Evolutionary conservation across 2,329 filamentous ascomycete species (phyloP).

Genomic region (Colletotrichum agaves): DNA sequence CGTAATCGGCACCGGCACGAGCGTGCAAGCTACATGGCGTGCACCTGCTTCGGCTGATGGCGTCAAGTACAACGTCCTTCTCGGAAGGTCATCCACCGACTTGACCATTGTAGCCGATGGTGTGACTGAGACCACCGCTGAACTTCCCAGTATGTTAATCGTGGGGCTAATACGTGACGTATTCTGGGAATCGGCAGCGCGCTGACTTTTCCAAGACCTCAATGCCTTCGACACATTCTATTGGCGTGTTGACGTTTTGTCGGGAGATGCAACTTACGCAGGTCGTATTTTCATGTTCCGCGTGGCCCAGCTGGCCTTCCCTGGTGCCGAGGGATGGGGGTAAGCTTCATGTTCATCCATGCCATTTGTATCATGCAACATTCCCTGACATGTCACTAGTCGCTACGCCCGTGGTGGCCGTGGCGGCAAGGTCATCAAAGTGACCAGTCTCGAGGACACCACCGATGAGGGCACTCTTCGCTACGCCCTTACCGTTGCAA

Average conservation of each 20-base stretch:
- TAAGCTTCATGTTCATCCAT: constrained; percentile 15
- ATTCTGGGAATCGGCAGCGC: background rate
- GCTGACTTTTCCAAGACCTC: constrained; percentile 22
- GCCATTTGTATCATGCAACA: accelerated
- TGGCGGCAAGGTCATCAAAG: constrained; percentile 49
- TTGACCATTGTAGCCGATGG: constrained; percentile 38
- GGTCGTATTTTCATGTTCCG: constrained; percentile 46
- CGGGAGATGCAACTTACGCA: constrained; percentile 35
- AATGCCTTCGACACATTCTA: constrained; percentile 44
- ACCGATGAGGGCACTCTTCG: constrained; percentile 47
- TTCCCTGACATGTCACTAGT: constrained; percentile 21
- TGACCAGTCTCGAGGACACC: constrained; percentile 49
- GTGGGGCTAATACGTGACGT: accelerated
- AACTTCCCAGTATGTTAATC: constrained; percentile 18
- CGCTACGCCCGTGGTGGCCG: constrained; percentile 49
- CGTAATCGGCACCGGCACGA: constrained; percentile 34
- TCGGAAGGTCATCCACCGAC: constrained; percentile 38
- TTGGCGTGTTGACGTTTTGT: constrained; percentile 46
- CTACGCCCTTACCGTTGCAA: constrained; percentile 50
- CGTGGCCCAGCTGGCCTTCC: constrained; percentile 48
- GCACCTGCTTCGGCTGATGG: constrained; percentile 35
- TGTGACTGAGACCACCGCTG: constrained; percentile 21
- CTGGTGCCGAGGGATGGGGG: constrained; percentile 51
- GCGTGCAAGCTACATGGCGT: constrained; percentile 40
- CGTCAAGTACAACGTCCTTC: constrained; percentile 44